These are phyloP conservation scores for Digitaria exilis DNA, from an alignment of 202 grass and related monocot genomes.

Conservation along the genomic window DNA sequence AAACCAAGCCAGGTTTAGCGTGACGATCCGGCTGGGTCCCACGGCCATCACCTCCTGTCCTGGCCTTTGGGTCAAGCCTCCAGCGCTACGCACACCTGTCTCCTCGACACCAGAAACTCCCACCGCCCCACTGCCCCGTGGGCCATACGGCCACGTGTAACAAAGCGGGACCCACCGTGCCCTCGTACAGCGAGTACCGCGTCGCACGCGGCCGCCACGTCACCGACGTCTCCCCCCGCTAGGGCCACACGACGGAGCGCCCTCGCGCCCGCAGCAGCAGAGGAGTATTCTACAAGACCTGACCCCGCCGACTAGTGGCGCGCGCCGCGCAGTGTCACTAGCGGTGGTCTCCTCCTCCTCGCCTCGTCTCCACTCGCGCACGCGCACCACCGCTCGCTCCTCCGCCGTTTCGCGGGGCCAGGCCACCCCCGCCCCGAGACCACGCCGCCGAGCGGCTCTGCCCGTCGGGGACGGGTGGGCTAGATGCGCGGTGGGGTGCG, in stretches of 20 bases:
- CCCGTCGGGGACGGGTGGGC: background rate
- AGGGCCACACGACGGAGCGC: background rate
- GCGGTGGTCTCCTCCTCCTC: background rate
- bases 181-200: background rate
- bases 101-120: background rate
- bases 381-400: background rate
- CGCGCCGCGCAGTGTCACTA: constrained; percentile 31
- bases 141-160: background rate
- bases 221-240: background rate
- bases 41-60: background rate
- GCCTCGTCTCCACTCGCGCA: background rate
- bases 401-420: background rate
- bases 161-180: background rate
- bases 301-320: background rate
- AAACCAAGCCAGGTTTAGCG: accelerated
- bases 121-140: background rate
- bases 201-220: constrained; percentile 33
- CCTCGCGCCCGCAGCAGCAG: background rate
- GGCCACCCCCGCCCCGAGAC: background rate
- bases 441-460: background rate
- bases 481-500: constrained; percentile 1
- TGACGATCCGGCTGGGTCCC: background rate
- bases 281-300: background rate
- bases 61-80: too few species aligned
- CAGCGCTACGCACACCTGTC: background rate